A percentile compares a stretch with the other conserved stretches of the same genome.
These are phyloP conservation scores for Tillandsia fasciculata DNA, from an alignment of 176 grass and related monocot species.

Conservation along the genomic window DNA sequence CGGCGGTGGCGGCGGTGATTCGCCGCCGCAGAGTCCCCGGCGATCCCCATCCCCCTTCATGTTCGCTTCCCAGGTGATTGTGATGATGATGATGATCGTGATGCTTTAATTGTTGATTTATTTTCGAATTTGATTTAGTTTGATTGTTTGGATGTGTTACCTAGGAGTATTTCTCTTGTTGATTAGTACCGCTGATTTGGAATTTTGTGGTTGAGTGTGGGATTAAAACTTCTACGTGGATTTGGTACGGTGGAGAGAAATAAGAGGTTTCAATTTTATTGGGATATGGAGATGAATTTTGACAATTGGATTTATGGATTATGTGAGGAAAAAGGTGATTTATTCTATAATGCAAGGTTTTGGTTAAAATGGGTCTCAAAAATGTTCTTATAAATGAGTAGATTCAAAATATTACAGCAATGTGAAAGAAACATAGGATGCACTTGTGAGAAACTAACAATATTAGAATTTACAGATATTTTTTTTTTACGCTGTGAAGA, in stretches of 20 bases:
- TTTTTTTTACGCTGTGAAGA: too few relatives aligned
- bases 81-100: neutral
- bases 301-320: neutral
- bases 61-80: conserved; percentile 15
- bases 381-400: too few relatives aligned
- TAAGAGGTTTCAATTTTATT: neutral
- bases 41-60: conserved; percentile 1
- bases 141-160: neutral
- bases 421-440: too few relatives aligned
- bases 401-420: too few relatives aligned
- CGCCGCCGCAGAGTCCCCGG: conserved; percentile 9
- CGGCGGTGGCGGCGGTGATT: neutral
- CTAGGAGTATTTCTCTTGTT: neutral
- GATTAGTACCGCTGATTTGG: neutral
- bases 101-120: neutral
- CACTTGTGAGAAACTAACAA: too few relatives aligned
- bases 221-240: too few relatives aligned
- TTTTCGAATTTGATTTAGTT: neutral
- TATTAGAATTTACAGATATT: too few relatives aligned
- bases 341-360: too few relatives aligned
- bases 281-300: neutral
- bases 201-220: neutral
- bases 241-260: too few relatives aligned
- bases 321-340: neutral
- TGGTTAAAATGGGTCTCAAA: too few relatives aligned